Evolutionary conservation across 108 stramenopile genomes (phyloP).

Genomic region (Fragilaria radians): DNA sequence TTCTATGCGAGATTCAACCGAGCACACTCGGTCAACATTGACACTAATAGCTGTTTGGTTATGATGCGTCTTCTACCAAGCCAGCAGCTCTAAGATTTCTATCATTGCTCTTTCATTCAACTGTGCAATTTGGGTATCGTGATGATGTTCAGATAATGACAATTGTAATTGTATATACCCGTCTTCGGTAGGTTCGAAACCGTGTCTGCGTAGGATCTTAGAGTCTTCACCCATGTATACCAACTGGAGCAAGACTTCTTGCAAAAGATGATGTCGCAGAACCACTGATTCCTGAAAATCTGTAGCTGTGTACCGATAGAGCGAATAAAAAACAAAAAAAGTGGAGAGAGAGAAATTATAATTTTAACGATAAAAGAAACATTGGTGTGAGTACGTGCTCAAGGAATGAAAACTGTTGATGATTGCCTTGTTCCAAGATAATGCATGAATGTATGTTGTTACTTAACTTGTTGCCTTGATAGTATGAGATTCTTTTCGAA

Average conservation of each 20-base stretch:
- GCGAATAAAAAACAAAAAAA: too few relatives aligned
- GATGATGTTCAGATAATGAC: slow-evolving; percentile 78
- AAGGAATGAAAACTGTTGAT: background rate
- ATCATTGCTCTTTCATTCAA: slow-evolving; percentile 77
- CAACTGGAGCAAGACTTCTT: slow-evolving; percentile 62
- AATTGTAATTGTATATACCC: slow-evolving; percentile 82
- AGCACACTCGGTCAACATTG: background rate
- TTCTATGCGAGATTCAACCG: background rate
- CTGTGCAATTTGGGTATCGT: slow-evolving; percentile 74
- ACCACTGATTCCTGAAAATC: slow-evolving; percentile 55
- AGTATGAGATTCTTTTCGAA: slow-evolving; percentile 35
- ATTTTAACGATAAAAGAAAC: background rate
- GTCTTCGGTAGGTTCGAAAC: slow-evolving; percentile 62
- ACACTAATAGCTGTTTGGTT: background rate
- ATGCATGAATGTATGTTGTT: too few relatives aligned
- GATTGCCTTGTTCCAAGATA: background rate
- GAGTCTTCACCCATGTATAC: slow-evolving; percentile 67
- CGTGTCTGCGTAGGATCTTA: slow-evolving; percentile 54
- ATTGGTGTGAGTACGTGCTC: background rate
- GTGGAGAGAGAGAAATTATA: background rate
- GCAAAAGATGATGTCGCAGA: slow-evolving; percentile 68
- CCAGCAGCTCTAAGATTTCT: slow-evolving; percentile 71
- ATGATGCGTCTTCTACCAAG: slow-evolving; percentile 19
- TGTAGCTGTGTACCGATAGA: slow-evolving; percentile 6
- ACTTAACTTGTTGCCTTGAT: too few relatives aligned